Evolutionary conservation across 2,329 filamentous ascomycete genomes (phyloP), one percentile per base, ranked within the genome.

Genomic region (Cyphellophora attinorum): DNA sequence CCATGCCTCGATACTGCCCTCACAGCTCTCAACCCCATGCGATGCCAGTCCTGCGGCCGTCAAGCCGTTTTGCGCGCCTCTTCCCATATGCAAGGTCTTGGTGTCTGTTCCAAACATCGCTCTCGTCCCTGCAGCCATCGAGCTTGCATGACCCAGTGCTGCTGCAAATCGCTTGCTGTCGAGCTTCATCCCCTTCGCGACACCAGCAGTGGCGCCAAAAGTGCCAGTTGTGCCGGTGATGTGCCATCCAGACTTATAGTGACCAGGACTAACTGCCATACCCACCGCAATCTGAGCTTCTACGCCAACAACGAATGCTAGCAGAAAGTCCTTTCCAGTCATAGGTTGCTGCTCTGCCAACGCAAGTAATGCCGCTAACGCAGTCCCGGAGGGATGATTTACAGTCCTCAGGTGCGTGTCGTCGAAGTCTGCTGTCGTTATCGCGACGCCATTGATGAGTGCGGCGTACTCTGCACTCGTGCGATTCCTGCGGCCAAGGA

Each of bases 241-340:
- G 46, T 73, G 68, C 68, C 69, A 74, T n/a, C 70, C 69, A 4
- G 67, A 55, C 48, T 69, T 62, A 46, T 74, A 73, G 48, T 73
- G 68, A 19, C 63, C 55, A 0, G 69, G 68, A 53, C 60, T 71
- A 11, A 74, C 67, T 0, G 63, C 59, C 13, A 70, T 48, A 0
- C 68, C 68, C 3, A 69, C 49, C 46, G 71, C 70, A 43, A 68
- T 70, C 41, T 67, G 62, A 0, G 63, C 59, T 49, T 74, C 70
- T 23, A 73, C 61, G 6, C 69, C 70, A 1, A 61, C 63, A 2
- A 67, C 57, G 12, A 74, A 58, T 0, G 69, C 69, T 2, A 60
- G 59, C n/a, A 73, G 47, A 38, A 74, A 65, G 3, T 70, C 64
- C 5, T 53, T 38, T 1, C 69, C 67, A 0, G 59, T 59, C 3